phyloP scores from a whole-genome alignment of 768 basidiomycete species.

The Leccinum rimulosum region DNA sequence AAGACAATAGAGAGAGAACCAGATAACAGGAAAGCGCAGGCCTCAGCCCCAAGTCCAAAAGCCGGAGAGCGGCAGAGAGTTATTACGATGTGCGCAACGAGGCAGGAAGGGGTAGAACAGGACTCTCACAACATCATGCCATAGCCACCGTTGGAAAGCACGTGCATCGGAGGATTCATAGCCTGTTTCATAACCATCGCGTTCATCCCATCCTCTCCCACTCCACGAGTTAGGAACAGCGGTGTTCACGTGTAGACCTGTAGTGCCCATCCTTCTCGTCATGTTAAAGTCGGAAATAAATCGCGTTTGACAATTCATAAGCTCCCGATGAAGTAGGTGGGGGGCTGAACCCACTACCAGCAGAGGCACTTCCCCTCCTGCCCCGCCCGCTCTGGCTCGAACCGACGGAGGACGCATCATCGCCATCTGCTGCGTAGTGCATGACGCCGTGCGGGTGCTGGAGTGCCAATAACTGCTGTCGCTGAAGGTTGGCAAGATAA shows the following conservation, averaged over 20 bases:
- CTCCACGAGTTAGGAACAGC: constrained; percentile 24
- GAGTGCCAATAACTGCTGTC: constrained; percentile 32
- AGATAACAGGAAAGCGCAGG: constrained; percentile 13
- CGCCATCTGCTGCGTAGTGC: constrained; percentile 33
- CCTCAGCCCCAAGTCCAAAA: constrained; percentile 16
- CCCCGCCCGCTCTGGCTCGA: constrained; percentile 34
- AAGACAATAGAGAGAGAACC: constrained; percentile 8
- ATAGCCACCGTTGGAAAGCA: constrained; percentile 39
- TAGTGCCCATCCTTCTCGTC: constrained; percentile 22
- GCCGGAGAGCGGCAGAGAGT: constrained; percentile 8
- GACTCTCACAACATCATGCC: constrained; percentile 36
- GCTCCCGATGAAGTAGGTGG: constrained; percentile 29
- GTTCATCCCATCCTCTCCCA: constrained; percentile 32
- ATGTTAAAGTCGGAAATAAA: constrained; percentile 22
- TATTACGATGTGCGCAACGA: constrained; percentile 12
- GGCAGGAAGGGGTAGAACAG: constrained; percentile 2
- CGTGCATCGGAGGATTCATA: constrained; percentile 36
- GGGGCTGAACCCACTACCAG: constrained; percentile 31
- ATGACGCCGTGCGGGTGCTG: constrained; percentile 29
- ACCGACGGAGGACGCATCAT: constrained; percentile 39
- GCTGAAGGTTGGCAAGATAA: constrained; percentile 24
- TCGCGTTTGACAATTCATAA: constrained; percentile 36
- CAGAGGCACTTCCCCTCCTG: constrained; percentile 35
- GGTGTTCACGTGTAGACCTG: constrained; percentile 28
- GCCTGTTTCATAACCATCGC: constrained; percentile 36